A percentile compares a stretch with the other conserved stretches of the same genome.
phyloP scores from a whole-genome alignment of 2,329 filamentous ascomycete species.

The Ceratocystis variospora region DNA sequence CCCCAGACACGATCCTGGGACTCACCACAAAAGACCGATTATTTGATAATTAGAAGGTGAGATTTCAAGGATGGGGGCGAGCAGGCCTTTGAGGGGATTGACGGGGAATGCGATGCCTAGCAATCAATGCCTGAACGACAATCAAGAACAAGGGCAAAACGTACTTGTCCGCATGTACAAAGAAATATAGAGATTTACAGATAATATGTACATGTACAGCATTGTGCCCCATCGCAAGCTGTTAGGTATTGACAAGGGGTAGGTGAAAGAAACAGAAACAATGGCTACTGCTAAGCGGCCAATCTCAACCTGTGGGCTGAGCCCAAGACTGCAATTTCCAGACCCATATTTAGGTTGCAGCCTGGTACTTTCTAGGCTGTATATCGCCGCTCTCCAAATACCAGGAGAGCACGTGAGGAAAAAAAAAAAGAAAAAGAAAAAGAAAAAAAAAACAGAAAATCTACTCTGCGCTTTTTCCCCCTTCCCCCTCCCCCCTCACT shows the following conservation, averaged over 20 bases:
- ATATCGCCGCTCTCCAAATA: background rate
- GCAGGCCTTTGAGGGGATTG: too few relatives aligned
- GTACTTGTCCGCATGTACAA: background rate
- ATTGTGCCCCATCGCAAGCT: too few relatives aligned
- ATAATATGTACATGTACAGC: too few relatives aligned
- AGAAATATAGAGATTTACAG: too few relatives aligned
- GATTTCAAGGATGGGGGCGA: background rate
- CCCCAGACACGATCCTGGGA: background rate
- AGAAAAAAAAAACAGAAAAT: background rate
- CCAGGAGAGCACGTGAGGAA: background rate
- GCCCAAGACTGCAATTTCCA: background rate
- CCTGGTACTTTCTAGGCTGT: background rate
- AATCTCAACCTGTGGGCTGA: background rate
- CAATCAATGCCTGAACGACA: background rate
- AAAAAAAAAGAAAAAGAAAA: background rate
- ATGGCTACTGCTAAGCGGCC: background rate
- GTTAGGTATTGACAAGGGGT: too few relatives aligned
- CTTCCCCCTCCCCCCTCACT: too few relatives aligned
- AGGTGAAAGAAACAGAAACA: too few relatives aligned
- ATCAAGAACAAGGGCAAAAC: background rate
- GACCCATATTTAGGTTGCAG: background rate
- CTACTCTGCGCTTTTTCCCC: background rate
- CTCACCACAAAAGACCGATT: background rate
- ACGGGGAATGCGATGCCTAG: background rate
- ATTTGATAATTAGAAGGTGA: background rate